Evolutionary conservation across 306 rosid species (phyloP), one percentile per base, ranked within the genome.

Genomic region (Trifolium repens): DNA sequence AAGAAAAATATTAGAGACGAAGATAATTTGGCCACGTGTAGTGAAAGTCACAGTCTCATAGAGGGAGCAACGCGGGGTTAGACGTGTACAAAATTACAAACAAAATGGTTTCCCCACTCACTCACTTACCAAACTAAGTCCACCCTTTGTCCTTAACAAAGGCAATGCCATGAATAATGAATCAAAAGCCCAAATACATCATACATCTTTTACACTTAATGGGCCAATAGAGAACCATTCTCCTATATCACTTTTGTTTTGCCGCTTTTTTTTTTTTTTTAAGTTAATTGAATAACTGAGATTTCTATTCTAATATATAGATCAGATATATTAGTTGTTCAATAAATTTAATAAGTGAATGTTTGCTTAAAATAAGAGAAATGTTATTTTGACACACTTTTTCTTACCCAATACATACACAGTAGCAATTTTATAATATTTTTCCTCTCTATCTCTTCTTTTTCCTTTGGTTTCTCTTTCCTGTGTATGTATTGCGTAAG

Each of bases 31-130:
- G 91, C 87, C 91, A 89, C 93, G 96, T 91, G 93, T 84, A n/a
- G 7, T 3, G 52, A 71, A 52, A 43, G 27, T 11, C 52, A 81
- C 69, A 32, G 46, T 84, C 19, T 42, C 15, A 63, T 39, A 5
- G 87, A 80, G 93, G 91, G 52, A 2, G 10, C 8, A 72, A 93
- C 94, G 96, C 93, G 98, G 94, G 86, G 76, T 74, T 84, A 24
- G 78, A 90, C 93, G 91, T 89, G 98, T 77, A 40, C 87, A 9
- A 16, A 22, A 54, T 0, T 19, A 54, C 61, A 54, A 72, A 24
- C 77, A 74, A 85, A 66, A 52, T 68, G 76, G 42, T 30, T 47
- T 22, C 24, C 26, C 78, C 74, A 79, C 67, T 62, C 37, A 34
- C 47, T 35, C n/a, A 58, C 24, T n/a, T 7, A 32, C 63, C 34